These are phyloP conservation scores for Septoria petroselini DNA, from an alignment of 2,329 filamentous ascomycete species.

Conservation along the genomic window DNA sequence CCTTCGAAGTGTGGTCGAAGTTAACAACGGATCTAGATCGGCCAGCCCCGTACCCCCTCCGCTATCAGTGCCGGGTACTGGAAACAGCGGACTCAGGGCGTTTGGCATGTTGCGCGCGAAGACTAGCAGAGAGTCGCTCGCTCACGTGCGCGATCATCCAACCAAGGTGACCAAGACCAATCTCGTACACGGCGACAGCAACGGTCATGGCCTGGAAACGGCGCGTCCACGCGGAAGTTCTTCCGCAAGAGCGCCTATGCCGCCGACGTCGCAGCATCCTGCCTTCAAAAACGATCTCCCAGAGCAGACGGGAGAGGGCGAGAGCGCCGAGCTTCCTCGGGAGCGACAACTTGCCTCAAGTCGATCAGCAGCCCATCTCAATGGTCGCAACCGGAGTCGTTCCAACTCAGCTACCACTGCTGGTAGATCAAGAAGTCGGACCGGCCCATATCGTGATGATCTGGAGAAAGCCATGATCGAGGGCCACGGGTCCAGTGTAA, in stretches of 20 bases:
- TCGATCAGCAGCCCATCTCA: conserved; percentile 10
- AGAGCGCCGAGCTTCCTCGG: conserved; percentile 9
- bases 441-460: conserved; percentile 52
- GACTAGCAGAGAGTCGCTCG: conserved; percentile 65
- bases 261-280: conserved; percentile 25
- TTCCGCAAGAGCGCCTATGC: conserved; percentile 25
- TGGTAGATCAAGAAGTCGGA: conserved; percentile 54
- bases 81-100: conserved; percentile 49
- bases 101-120: conserved; percentile 64
- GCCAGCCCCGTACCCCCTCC: conserved; percentile 37
- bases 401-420: conserved; percentile 55
- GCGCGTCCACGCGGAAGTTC: conserved; percentile 29
- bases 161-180: conserved; percentile 48
- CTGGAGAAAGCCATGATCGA: conserved; percentile 51
- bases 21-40: conserved; percentile 47
- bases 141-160: conserved; percentile 46
- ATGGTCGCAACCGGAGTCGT: conserved; percentile 45
- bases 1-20: conserved; percentile 62
- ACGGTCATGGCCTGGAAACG: conserved; percentile 27
- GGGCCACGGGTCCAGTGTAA: conserved; percentile 39
- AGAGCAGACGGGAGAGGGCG: conserved; percentile 13
- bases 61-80: conserved; percentile 23
- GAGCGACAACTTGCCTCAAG: conserved; percentile 25
- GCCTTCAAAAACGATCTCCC: conserved; percentile 26
- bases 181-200: conserved; percentile 20